Percentiles rank a stretch among this genome's conserved stretches.
Conservation (phyloP, 305 asterid genomes). For the Fraxinus dipetala region DNA sequence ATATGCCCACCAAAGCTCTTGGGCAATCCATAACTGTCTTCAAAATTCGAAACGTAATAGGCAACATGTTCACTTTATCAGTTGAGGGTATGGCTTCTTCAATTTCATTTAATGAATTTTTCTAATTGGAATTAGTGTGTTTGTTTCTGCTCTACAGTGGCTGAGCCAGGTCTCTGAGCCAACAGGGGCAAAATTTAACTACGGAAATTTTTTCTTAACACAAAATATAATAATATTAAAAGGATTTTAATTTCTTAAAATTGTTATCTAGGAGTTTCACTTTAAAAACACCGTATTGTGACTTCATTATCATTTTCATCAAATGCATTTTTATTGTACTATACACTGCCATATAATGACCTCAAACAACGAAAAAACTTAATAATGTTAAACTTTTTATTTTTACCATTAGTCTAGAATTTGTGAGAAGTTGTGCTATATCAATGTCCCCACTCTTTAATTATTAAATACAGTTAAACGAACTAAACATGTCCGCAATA, state of each 20-base stretch:
- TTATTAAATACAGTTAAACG: background rate
- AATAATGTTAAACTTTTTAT: background rate
- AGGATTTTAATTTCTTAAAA: background rate
- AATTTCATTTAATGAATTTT: constrained; percentile 24
- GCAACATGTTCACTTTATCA: constrained; percentile 56
- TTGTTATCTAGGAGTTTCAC: background rate
- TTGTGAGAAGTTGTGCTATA: background rate
- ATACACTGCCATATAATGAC: background rate
- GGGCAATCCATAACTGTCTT: constrained; percentile 70
- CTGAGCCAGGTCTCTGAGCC: background rate
- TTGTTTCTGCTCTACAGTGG: constrained; percentile 4
- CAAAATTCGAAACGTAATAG: constrained; percentile 65
- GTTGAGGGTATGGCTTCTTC: constrained; percentile 50
- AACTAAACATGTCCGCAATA: background rate
- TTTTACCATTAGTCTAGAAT: background rate
- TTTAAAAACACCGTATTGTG: background rate
- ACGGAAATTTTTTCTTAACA: background rate
- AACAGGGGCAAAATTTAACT: background rate
- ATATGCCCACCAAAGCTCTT: constrained; percentile 60
- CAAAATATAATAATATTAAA: background rate
- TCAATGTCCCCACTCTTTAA: background rate
- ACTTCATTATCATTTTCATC: background rate
- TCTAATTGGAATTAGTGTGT: constrained; percentile 8
- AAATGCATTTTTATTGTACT: background rate
- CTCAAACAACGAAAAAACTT: background rate